Evolutionary conservation across 2,329 filamentous ascomycete genomes (phyloP).

Genomic region (Chaetomiaceae sp.): DNA sequence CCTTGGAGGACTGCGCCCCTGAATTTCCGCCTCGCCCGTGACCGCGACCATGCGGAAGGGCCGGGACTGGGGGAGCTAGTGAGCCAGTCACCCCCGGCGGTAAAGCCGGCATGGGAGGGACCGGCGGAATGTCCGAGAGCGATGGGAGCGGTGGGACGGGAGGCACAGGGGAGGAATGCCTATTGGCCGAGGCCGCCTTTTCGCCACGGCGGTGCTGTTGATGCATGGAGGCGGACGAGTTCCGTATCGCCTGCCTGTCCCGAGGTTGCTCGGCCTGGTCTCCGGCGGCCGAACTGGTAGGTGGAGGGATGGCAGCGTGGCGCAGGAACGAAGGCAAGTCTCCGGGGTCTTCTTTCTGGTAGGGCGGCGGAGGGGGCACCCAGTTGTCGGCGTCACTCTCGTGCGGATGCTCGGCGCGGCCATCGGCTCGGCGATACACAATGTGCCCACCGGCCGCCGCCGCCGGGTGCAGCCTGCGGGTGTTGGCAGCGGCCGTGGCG

Average conservation of each 20-base stretch:
- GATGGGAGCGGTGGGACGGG: conserved; percentile 24
- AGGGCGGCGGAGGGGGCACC: conserved; percentile 79
- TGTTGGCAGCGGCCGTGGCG: conserved; percentile 69
- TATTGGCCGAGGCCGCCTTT: conserved; percentile 9
- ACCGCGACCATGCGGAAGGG: conserved; percentile 3
- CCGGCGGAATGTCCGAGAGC: conserved; percentile 12
- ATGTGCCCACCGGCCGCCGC: conserved; percentile 48
- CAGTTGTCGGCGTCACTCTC: conserved; percentile 86
- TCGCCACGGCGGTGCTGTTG: conserved; percentile 19
- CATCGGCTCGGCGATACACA: conserved; percentile 63
- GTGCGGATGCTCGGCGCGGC: conserved; percentile 67
- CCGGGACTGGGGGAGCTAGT: conserved; percentile 17
- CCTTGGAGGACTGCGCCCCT: conserved; percentile 14
- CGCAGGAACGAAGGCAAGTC: conserved; percentile 52
- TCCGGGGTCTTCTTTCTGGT: conserved; percentile 58
- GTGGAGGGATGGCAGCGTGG: conserved; percentile 29
- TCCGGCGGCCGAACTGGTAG: background rate
- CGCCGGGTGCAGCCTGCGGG: conserved; percentile 58
- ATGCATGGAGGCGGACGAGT: conserved; percentile 16
- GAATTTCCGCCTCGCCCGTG: conserved; percentile 34
- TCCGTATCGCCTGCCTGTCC: conserved; percentile 10
- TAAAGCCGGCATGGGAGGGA: conserved; percentile 25
- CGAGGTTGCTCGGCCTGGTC: background rate
- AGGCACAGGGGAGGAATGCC: conserved; percentile 16
- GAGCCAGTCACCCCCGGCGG: conserved; percentile 16